Evolutionary conservation across 805 yeast genomes (phyloP).

Genomic region (Spathaspora passalidarum): DNA sequence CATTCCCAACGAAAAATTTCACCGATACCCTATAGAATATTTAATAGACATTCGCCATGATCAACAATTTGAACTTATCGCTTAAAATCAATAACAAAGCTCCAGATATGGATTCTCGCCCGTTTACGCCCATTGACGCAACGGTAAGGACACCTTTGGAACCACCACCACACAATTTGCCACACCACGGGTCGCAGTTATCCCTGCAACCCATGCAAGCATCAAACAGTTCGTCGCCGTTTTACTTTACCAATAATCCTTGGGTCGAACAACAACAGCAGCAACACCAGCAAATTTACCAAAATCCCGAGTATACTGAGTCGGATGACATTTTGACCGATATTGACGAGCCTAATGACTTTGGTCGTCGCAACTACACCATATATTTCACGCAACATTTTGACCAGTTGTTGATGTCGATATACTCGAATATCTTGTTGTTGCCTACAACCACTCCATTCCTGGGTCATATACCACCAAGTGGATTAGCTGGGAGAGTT

Average conservation of each 20-base stretch:
- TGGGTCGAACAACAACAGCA: neutral
- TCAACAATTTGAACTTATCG: slow-evolving; percentile 31
- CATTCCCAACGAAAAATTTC: too few relatives aligned
- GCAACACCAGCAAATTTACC: slow-evolving; percentile 17
- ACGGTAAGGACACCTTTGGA: slow-evolving; percentile 40
- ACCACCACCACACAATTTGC: slow-evolving; percentile 15
- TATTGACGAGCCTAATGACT: slow-evolving; percentile 27
- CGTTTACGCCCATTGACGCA: slow-evolving; percentile 46
- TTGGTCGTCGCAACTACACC: slow-evolving; percentile 26
- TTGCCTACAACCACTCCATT: slow-evolving; percentile 47
- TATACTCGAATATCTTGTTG: slow-evolving; percentile 32
- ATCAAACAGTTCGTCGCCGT: neutral
- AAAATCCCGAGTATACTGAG: slow-evolving; percentile 34
- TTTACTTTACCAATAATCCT: neutral
- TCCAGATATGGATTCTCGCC: slow-evolving; percentile 16
- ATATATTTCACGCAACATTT: slow-evolving; percentile 33
- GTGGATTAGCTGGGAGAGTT: slow-evolving; percentile 43
- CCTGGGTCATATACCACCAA: slow-evolving; percentile 40
- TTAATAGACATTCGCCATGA: slow-evolving; percentile 13
- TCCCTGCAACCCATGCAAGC: slow-evolving; percentile 5
- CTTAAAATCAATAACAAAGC: slow-evolving; percentile 31
- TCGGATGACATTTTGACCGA: slow-evolving; percentile 43
- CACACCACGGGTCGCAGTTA: slow-evolving; percentile 4
- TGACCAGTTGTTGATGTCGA: slow-evolving; percentile 34
- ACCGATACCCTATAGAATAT: neutral